Evolutionary conservation across 306 rosid genomes (phyloP), one percentile per base, ranked within the genome.

Genomic region (Herpetospermum pedunculosum): DNA sequence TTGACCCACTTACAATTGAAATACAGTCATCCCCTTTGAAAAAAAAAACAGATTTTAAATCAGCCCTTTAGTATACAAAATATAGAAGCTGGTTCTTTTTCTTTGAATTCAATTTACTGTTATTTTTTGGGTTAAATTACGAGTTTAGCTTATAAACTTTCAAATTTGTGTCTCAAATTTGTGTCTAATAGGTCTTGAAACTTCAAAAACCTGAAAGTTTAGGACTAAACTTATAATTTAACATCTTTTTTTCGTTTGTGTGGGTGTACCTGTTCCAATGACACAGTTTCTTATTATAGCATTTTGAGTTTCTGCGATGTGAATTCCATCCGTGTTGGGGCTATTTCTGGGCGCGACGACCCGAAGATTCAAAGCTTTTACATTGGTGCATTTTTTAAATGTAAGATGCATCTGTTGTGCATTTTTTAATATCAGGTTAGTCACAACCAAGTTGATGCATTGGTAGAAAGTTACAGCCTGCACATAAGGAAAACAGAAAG

Each of bases 311-410:
- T 0, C 85, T 0, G 96, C 76, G 60, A 94, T 69, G 34, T 94
- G 97, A 83, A 94, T 88, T 76, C 98, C 98, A 76, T 94, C 98
- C 2, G 98, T 94, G 77, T 94, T 94, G 5, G 97, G 97, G 37
- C 97, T 94, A 44, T 87, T 7, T 19, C 32, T 85, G 1, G 98
- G 97, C 60, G 97, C 90, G n/a, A 3, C 74, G 0, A 94, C 80
- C 11, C 48, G 26, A 1, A 94, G 70, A 80, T 83, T 80, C 12
- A 76, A 74, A 54, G 80, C 92, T 47, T 41, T 29, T 21, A 88
- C 97, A 21, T 87, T 85, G 67, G 38, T 25, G 72, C 97, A 87
- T 11, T 25, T 57, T 4, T 86, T 74, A 67, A 94, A 83, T 1
- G 74, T 37, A 0, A 91, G 19, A 75, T 94, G 98, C 94, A 93